Evolutionary conservation across 2,329 filamentous ascomycete genomes (phyloP).

Genomic region (Helminthosporium solani): DNA sequence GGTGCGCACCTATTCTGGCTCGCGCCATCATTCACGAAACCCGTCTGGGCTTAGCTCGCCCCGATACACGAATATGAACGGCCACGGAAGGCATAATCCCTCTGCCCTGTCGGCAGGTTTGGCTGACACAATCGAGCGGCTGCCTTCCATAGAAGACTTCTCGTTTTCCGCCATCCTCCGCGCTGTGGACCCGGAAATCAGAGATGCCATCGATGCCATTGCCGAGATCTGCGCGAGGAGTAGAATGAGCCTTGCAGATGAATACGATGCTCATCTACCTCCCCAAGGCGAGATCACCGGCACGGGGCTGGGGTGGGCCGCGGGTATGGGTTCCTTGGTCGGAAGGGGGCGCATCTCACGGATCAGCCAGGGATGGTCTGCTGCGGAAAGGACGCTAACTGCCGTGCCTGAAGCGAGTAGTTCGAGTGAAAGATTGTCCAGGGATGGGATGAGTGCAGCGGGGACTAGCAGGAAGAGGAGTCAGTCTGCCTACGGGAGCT

Average conservation of each 20-base stretch:
- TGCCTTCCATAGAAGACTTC: slow-evolving; percentile 55
- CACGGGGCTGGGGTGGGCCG: slow-evolving; percentile 27
- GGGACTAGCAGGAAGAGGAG: slow-evolving; percentile 27
- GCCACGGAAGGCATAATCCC: slow-evolving; percentile 6
- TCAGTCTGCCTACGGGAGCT: slow-evolving; percentile 40
- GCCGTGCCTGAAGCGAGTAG: slow-evolving; percentile 51
- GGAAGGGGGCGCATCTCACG: slow-evolving; percentile 35
- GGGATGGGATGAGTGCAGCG: slow-evolving; percentile 22
- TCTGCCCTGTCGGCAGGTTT: slow-evolving; percentile 36
- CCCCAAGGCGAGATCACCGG: slow-evolving; percentile 58
- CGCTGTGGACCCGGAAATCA: slow-evolving; percentile 60
- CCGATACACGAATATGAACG: slow-evolving; percentile 35
- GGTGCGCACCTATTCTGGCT: slow-evolving; percentile 45
- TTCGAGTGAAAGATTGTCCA: slow-evolving; percentile 45
- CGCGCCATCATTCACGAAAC: slow-evolving; percentile 35
- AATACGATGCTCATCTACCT: slow-evolving; percentile 63
- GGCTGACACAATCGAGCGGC: slow-evolving; percentile 26
- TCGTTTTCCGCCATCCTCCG: slow-evolving; percentile 57
- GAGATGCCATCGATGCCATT: slow-evolving; percentile 60
- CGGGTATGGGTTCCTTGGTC: slow-evolving; percentile 30
- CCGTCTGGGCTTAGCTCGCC: slow-evolving; percentile 36
- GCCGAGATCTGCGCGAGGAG: slow-evolving; percentile 64
- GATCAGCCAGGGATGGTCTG: slow-evolving; percentile 36
- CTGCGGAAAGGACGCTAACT: slow-evolving; percentile 44
- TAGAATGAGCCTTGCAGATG: slow-evolving; percentile 61